Evolutionary conservation across 306 rosid species (phyloP), one percentile per base, ranked within the genome.

Genomic region (Medicago ruthenica): DNA sequence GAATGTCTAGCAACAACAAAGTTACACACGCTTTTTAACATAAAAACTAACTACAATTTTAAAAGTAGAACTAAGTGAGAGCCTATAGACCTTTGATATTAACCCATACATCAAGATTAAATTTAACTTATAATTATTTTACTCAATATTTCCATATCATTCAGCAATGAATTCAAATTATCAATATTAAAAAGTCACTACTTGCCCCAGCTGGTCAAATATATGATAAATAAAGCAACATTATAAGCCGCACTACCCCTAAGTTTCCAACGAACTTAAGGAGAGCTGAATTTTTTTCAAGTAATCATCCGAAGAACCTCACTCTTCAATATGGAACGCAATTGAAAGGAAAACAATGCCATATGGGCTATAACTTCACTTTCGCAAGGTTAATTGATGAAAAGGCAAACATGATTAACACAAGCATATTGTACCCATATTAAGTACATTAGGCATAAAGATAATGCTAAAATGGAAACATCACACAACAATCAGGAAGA

Each of bases 391-490:
- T 67, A 55, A 24, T 39, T 12, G 53, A 27, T 20, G 58, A 51
- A 64, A 69, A 61, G 8, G 44, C 4, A 40, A 8, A 27, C 71
- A 54, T 20, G 1, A 31, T 58, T 24, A 76, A 27, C 57, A 53
- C 41, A 15, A 17, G 31, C 66, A 9, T 2, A 36, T 6, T 34
- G 37, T 34, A 34, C 7, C 37, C 37, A 5, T 5, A 5, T 34
- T 6, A 1, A 6, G 7, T 59, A 44, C 42, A 41, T 40, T 50
- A 75, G 11, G 17, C 34, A 67, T 3, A 66, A n/a, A 61, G 7
- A 61, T 20, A 14, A 65, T 65, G 51, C 64, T 22, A 40, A 42
- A 75, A 24, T 15, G 45, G 77, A 44, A 57, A 15, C 18, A 55
- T 60, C 54, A 44, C 9, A 62, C 18, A 54, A 62, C 60, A 1